Conservation (phyloP, 1,139 yeast genomes). For the Candida gigantensis region DNA sequence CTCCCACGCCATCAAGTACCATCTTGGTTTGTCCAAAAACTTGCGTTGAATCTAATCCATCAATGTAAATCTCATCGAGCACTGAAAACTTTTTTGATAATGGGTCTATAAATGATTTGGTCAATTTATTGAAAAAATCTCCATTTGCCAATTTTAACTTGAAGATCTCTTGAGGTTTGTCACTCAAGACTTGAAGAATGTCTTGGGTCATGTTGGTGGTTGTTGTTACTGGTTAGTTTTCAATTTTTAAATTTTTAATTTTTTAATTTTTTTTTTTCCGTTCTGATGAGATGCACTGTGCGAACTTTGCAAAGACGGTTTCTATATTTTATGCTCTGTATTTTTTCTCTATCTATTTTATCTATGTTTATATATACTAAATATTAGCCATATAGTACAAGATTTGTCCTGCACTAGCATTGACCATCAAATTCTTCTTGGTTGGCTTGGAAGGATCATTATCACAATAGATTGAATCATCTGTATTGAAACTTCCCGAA, state of each 20-base stretch:
- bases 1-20: slow-evolving; percentile 49
- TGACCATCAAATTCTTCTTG: slow-evolving; percentile 20
- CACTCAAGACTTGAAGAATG: slow-evolving; percentile 18
- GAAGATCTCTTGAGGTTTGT: slow-evolving; percentile 31
- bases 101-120: slow-evolving; percentile 65
- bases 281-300: slow-evolving; percentile 8
- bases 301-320: no score
- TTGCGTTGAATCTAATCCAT: slow-evolving; percentile 87
- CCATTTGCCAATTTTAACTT: slow-evolving; percentile 18
- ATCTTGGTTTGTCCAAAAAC: slow-evolving; percentile 93
- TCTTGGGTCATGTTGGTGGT: slow-evolving; percentile 15
- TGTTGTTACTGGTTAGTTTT: neutral
- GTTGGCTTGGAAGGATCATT: slow-evolving; percentile 14
- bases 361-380: neutral
- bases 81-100: slow-evolving; percentile 63
- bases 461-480: slow-evolving; percentile 17
- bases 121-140: slow-evolving; percentile 34
- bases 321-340: no score
- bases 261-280: slow-evolving; percentile 5
- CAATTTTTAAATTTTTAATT: slow-evolving; percentile 1
- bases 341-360: neutral
- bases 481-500: slow-evolving; percentile 4
- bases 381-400: slow-evolving; percentile 16
- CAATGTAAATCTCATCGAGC: slow-evolving; percentile 78
- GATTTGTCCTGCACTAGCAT: slow-evolving; percentile 28